Conservation (phyloP, 192 early-diverging fungal species). For the Glomus cerebriforme region DNA sequence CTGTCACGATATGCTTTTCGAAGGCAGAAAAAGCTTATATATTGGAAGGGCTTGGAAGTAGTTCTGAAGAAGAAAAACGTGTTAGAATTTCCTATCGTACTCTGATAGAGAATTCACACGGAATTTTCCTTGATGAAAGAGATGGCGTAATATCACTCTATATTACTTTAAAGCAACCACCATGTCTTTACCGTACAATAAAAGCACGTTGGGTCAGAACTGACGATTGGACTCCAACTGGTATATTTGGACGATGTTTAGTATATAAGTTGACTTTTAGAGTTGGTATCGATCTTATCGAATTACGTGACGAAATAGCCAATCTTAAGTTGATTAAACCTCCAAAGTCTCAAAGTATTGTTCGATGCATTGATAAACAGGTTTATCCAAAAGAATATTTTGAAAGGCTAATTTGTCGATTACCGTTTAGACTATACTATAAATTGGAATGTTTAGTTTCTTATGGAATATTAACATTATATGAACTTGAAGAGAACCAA, state of each 20-base stretch:
- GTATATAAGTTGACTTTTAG: conserved; percentile 4
- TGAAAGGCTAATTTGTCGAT: not conserved
- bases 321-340: not conserved
- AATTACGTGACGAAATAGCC: not conserved
- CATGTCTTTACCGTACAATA: not conserved
- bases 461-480: not conserved
- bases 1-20: not conserved
- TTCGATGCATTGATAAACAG: not conserved
- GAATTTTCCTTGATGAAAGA: not conserved
- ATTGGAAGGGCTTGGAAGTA: not conserved
- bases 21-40: not conserved
- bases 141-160: conserved; percentile 1
- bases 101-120: not conserved
- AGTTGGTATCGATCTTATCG: not conserved
- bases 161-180: conserved; percentile 2
- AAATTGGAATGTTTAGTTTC: conserved; percentile 18
- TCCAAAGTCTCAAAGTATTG: not conserved
- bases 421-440: conserved; percentile 10
- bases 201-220: not conserved
- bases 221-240: not conserved
- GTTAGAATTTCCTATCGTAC: not conserved
- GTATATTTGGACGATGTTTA: conserved; percentile 16
- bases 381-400: not conserved
- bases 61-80: not conserved
- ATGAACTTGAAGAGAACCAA: not conserved